phyloP scores from a whole-genome alignment of 2,329 filamentous ascomycete genomes.

The Didymella exigua region DNA sequence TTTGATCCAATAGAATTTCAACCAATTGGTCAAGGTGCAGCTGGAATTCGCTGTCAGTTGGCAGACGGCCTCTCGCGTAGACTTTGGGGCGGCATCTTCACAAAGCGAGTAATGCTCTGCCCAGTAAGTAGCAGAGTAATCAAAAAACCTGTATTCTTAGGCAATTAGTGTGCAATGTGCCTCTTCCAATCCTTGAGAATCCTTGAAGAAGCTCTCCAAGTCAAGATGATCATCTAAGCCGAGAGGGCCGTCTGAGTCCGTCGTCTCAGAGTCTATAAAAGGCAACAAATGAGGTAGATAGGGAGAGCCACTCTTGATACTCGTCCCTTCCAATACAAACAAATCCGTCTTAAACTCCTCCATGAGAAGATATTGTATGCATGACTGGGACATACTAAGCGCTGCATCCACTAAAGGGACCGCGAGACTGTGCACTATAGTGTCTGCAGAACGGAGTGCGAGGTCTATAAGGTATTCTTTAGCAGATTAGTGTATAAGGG shows the following conservation, averaged over 20 bases:
- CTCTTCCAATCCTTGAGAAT: background rate
- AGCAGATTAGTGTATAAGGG: background rate
- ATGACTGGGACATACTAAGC: background rate
- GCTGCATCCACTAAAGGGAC: background rate
- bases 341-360: background rate
- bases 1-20: background rate
- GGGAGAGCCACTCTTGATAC: background rate
- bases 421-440: background rate
- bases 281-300: background rate
- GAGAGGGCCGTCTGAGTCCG: background rate
- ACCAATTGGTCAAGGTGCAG: background rate
- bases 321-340: background rate
- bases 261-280: background rate
- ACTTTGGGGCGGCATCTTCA: background rate
- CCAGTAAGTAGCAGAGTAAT: background rate
- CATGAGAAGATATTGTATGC: background rate
- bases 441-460: background rate
- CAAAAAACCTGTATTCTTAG: background rate
- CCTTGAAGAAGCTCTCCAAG: background rate
- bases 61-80: background rate
- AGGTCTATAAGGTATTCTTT: background rate
- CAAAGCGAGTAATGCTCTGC: background rate
- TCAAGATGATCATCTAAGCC: background rate
- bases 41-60: background rate
- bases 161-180: background rate